A percentile compares a stretch with the other conserved stretches of the same genome.
phyloP scores from a whole-genome alignment of 129 eudicot species.

The Flaveria bidentis region DNA sequence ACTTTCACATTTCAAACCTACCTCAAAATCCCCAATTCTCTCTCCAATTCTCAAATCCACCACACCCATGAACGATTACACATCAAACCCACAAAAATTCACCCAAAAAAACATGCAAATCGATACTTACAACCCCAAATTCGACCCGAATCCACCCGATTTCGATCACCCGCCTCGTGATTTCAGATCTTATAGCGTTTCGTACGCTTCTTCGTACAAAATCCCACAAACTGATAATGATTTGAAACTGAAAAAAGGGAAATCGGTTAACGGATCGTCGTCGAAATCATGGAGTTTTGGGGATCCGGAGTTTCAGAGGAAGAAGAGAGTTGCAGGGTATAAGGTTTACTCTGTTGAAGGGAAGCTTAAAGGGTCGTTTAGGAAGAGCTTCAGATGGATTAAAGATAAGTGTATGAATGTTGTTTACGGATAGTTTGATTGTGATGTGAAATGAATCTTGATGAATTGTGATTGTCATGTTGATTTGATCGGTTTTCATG shows the following conservation, averaged over 20 bases:
- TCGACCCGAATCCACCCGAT: conserved; percentile 4
- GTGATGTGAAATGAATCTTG: too few species aligned
- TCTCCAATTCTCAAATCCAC: conserved; percentile 16
- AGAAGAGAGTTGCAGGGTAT: conserved; percentile 89
- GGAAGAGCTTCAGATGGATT: conserved; percentile 83
- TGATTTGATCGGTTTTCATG: too few species aligned
- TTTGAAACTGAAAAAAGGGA: conserved; percentile 57
- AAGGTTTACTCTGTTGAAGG: conserved; percentile 84
- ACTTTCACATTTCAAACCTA: too few species aligned
- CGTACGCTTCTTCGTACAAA: conserved; percentile 39
- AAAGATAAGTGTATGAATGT: conserved; percentile 64
- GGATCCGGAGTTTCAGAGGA: conserved; percentile 91
- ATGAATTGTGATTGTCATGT: too few species aligned
- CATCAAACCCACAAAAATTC: conserved; percentile 51
- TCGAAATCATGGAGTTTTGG: conserved; percentile 57
- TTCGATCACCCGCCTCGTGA: conserved; percentile 36
- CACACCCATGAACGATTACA: conserved; percentile 54
- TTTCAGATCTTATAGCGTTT: conserved; percentile 68
- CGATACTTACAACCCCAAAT: conserved; percentile 44
- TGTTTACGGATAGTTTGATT: conserved; percentile 54
- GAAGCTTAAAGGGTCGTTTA: conserved; percentile 79
- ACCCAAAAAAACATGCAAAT: conserved; percentile 47
- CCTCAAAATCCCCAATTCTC: conserved; percentile 8
- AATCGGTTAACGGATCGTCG: conserved; percentile 38
- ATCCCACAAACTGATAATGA: conserved; percentile 25